These are phyloP conservation scores for Truncatella angustata DNA, from an alignment of 2,329 filamentous ascomycete genomes.

Conservation along the genomic window DNA sequence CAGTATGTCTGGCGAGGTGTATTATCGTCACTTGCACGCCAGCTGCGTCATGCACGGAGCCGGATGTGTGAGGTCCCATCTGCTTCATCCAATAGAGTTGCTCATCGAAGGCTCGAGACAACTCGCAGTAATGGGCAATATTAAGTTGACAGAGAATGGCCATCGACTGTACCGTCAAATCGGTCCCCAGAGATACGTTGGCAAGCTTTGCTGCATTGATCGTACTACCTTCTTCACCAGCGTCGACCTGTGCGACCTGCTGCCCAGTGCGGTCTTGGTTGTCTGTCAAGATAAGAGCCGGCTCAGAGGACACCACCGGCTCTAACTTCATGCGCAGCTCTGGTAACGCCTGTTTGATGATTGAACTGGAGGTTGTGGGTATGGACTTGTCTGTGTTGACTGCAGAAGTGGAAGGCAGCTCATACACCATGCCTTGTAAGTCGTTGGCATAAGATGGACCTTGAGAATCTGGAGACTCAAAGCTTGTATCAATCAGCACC, in stretches of 20 bases:
- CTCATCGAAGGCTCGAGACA: conserved; percentile 2
- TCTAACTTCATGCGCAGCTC: background rate
- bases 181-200: background rate
- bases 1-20: background rate
- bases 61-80: background rate
- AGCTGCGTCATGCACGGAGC: background rate
- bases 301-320: background rate
- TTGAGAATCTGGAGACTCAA: background rate
- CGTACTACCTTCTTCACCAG: background rate
- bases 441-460: background rate
- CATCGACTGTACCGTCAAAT: background rate
- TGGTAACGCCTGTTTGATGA: background rate
- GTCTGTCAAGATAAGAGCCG: background rate
- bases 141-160: background rate
- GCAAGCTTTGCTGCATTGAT: background rate
- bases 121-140: background rate
- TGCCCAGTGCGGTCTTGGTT: background rate
- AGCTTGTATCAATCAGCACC: background rate
- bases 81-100: background rate
- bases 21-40: background rate
- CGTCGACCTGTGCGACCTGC: background rate
- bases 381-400: background rate
- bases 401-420: background rate
- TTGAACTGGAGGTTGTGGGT: too few relatives aligned
- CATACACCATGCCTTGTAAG: background rate